Conservation (phyloP, 1,284 basidiomycete species). For the Exobasidium cylindrosporum region DNA sequence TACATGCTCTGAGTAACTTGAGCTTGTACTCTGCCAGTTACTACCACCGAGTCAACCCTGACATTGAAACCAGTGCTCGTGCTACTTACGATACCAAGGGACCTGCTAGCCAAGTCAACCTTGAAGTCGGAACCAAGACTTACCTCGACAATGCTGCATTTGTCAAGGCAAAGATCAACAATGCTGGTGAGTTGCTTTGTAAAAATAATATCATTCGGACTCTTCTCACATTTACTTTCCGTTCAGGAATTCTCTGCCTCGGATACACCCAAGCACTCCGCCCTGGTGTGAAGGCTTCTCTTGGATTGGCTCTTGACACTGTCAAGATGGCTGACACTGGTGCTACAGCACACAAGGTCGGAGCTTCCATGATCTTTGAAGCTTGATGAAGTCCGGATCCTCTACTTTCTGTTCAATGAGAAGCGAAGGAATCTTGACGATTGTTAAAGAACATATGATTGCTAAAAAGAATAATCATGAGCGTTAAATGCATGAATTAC, state of each 20-base stretch:
- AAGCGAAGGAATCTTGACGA: too few relatives aligned
- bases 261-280: constrained; percentile 52
- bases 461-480: too few relatives aligned
- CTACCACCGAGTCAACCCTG: constrained; percentile 92
- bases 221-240: constrained; percentile 1
- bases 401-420: too few relatives aligned
- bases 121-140: constrained; percentile 91
- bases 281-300: constrained; percentile 90
- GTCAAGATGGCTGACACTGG: constrained; percentile 50
- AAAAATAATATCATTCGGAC: constrained; percentile 16
- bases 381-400: constrained; percentile 26
- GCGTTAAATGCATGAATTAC: too few relatives aligned
- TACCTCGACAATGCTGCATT: constrained; percentile 85
- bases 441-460: too few relatives aligned
- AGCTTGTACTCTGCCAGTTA: constrained; percentile 92
- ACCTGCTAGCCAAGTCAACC: constrained; percentile 72
- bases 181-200: constrained; percentile 59
- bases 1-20: constrained; percentile 93
- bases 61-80: constrained; percentile 90
- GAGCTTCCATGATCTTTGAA: constrained; percentile 62
- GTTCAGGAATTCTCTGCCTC: constrained; percentile 44
- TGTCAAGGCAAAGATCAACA: constrained; percentile 99
- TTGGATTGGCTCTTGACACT: constrained; percentile 63
- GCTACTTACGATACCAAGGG: constrained; percentile 91
- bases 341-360: constrained; percentile 62